Evolutionary conservation across 352 stramenopile genomes (phyloP), one percentile per base, ranked within the genome.

Genomic region (Globisporangium cylindrosporum): DNA sequence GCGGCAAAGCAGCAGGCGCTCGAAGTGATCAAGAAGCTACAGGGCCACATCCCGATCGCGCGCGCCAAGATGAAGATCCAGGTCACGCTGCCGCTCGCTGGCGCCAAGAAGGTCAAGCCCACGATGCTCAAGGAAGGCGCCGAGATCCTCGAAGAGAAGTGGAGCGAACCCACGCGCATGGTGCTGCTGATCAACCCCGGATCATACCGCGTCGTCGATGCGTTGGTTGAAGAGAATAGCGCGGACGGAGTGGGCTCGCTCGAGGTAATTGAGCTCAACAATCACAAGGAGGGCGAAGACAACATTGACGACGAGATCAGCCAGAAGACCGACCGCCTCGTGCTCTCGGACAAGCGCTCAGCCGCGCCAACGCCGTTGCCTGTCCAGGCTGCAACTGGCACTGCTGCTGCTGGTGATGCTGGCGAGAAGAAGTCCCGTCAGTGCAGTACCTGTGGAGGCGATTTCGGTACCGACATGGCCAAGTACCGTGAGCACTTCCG

Each of bases 1-100:
- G 94, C 88, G 65, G 88, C 97, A 27, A 99, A 99, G 85, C 92
- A 98, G 72, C 96, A 98, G 79, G 95, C 94, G 67, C 82, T 99
- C 38, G 97, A 99, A 76, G 91, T 98, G 54, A 98, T 99, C 68
- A 97, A 97, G 74, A 90, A 93, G 64, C 81, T 99, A 25, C 77
- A 90, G 20, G 75, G 85, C 32, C 85, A 98, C 55, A 95, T 99
- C 71, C 92, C 95, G 20, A 97, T 99, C 69, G 90, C 97, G 60
- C 85, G 98, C 51, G 97, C 97, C 24, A 98, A 98, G 74, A 99
- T 99, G 98, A 93, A 97, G 76, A 86, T 98, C 53, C 83, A 91
- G 68, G 81, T 97, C 25, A 84, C 91, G 20, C 80, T 88, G 0
- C 78, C 90, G 2, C 48, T 72, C 3, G 71, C 69, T 0, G 84